phyloP scores from a whole-genome alignment of 768 basidiomycete genomes.

The Phylloporus scabripes region DNA sequence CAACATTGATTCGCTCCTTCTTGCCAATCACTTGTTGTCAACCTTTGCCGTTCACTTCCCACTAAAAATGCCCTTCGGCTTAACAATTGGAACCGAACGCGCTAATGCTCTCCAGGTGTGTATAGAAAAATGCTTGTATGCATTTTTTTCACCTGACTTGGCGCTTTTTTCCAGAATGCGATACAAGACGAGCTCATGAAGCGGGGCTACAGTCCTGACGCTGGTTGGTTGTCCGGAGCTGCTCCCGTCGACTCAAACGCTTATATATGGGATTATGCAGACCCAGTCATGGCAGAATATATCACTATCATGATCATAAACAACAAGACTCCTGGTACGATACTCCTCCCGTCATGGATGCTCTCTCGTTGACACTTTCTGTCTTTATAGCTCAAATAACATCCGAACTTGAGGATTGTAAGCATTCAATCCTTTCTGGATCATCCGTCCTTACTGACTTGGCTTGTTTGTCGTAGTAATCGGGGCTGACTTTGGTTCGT shows the following conservation, averaged over 20 bases:
- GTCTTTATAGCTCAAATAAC: conserved; percentile 67
- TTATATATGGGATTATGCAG: conserved; percentile 32
- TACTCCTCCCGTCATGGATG: neutral
- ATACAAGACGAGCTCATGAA: conserved; percentile 78
- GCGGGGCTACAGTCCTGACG: conserved; percentile 68
- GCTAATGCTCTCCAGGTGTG: conserved; percentile 64
- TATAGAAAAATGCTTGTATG: conserved; percentile 1
- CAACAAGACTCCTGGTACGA: conserved; percentile 69
- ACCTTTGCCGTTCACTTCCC: conserved; percentile 18
- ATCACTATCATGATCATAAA: conserved; percentile 95
- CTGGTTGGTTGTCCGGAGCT: conserved; percentile 44
- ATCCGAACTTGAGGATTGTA: conserved; percentile 80
- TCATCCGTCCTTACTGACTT: conserved; percentile 12
- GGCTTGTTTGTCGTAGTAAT: conserved; percentile 41
- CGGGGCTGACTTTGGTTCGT: conserved; percentile 75
- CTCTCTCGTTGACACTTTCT: conserved; percentile 6
- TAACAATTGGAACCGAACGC: conserved; percentile 75
- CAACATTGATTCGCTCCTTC: conserved; percentile 21
- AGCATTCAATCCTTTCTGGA: conserved; percentile 6
- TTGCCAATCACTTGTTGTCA: conserved; percentile 24
- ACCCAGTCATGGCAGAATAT: conserved; percentile 91
- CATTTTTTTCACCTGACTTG: conserved; percentile 14
- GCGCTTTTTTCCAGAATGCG: conserved; percentile 46
- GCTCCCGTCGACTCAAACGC: conserved; percentile 4
- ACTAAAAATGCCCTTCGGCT: conserved; percentile 59